Evolutionary conservation across 2,329 filamentous ascomycete genomes (phyloP).

Genomic region (Aspergillus novoparasiticus): DNA sequence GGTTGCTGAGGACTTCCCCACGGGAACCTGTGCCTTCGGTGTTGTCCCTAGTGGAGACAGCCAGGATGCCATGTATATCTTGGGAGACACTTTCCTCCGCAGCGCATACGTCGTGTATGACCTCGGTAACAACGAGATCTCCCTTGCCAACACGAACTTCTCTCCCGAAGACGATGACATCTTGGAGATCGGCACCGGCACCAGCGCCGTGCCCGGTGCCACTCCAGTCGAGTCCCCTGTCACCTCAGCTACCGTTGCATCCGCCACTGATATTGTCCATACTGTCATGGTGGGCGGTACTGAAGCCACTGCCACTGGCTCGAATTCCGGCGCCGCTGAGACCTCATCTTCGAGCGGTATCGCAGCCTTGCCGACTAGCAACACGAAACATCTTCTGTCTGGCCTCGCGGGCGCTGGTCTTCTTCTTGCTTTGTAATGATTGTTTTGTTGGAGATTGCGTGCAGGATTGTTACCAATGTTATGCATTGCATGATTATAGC

Average conservation of each 20-base stretch:
- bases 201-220: conserved; percentile 53
- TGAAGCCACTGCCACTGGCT: background rate
- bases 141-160: conserved; percentile 68
- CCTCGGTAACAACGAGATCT: conserved; percentile 70
- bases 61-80: conserved; percentile 50
- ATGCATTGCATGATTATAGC: background rate
- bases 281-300: background rate
- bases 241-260: conserved; percentile 16
- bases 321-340: conserved; percentile 3
- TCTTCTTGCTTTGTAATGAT: conserved; percentile 20
- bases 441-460: background rate
- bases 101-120: conserved; percentile 78
- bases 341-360: conserved; percentile 14
- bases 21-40: conserved; percentile 69
- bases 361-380: conserved; percentile 18
- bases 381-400: conserved; percentile 20
- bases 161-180: conserved; percentile 55
- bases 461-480: background rate
- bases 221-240: conserved; percentile 25
- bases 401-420: conserved; percentile 24
- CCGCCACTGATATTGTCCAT: conserved; percentile 9
- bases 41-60: conserved; percentile 60
- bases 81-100: conserved; percentile 75
- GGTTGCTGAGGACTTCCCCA: conserved; percentile 54
- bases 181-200: conserved; percentile 54